Evolutionary conservation across 2,329 filamentous ascomycete species (phyloP).

Genomic region (Calonectria crousiana): DNA sequence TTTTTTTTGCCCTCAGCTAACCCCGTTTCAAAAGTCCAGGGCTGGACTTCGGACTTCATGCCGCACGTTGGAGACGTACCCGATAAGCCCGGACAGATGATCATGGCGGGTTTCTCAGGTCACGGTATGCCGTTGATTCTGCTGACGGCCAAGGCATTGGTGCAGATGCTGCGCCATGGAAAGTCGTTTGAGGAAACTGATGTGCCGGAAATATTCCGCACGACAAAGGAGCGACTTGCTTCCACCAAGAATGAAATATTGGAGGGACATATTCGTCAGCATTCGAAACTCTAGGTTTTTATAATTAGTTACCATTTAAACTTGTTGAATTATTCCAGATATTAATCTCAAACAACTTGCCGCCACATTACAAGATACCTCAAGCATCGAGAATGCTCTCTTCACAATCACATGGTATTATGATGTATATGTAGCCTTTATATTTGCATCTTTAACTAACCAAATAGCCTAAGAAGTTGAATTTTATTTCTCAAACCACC

Average conservation of each 20-base stretch:
- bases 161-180: constrained; percentile 52
- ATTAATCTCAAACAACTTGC: no score
- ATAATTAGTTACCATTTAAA: not conserved
- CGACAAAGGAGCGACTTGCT: not conserved
- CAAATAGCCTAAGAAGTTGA: no score
- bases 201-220: constrained; percentile 43
- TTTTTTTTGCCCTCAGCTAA: not conserved
- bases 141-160: constrained; percentile 54
- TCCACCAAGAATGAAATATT: not conserved
- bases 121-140: constrained; percentile 63
- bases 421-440: not conserved
- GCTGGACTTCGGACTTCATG: constrained; percentile 53
- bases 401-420: no score
- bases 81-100: constrained; percentile 50
- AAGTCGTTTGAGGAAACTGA: constrained; percentile 50
- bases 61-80: constrained; percentile 56
- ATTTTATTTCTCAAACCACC: no score
- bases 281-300: not conserved
- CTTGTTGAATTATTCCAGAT: not conserved
- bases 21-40: constrained; percentile 49
- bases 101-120: constrained; percentile 61
- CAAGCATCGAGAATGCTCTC: no score
- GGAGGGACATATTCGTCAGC: not conserved
- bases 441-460: not conserved
- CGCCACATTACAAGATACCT: no score